A percentile compares a stretch with the other conserved stretches of the same genome.
Conservation (phyloP, 2,329 filamentous ascomycete species). For the Botrytis byssoidea region DNA sequence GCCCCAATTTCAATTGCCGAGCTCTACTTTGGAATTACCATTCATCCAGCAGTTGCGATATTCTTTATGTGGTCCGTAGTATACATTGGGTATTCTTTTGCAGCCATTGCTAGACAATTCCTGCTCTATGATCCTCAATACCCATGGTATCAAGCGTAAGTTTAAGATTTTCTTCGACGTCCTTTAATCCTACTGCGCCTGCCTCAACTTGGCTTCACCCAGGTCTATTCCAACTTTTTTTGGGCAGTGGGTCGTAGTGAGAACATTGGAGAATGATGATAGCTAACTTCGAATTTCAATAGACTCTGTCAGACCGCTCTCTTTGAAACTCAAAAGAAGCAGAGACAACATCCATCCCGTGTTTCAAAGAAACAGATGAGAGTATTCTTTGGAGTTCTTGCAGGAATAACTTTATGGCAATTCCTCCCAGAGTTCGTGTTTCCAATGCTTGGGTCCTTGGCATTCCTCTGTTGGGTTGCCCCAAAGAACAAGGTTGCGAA, state of each 20-base stretch:
- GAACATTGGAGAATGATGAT: neutral
- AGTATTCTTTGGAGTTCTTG: conserved; percentile 54
- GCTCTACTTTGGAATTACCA: conserved; percentile 53
- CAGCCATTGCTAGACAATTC: conserved; percentile 56
- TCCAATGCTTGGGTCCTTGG: conserved; percentile 57
- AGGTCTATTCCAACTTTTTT: neutral
- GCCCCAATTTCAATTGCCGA: conserved; percentile 55
- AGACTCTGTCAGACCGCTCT: conserved; percentile 53
- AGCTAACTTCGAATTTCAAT: neutral
- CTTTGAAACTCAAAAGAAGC: conserved; percentile 56
- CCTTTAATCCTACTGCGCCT: neutral
- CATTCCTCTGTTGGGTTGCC: conserved; percentile 63
- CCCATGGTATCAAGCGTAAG: conserved; percentile 44
- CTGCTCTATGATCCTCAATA: conserved; percentile 58
- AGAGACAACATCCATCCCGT: conserved; percentile 50
- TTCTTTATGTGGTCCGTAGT: conserved; percentile 62
- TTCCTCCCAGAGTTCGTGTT: conserved; percentile 62
- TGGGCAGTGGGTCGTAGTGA: neutral
- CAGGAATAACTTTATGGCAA: conserved; percentile 58
- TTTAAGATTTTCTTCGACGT: neutral
- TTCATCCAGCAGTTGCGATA: conserved; percentile 54
- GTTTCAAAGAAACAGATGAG: conserved; percentile 53
- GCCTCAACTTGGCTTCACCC: neutral
- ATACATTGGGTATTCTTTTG: conserved; percentile 58
- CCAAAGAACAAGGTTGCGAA: conserved; percentile 57